Evolutionary conservation across 305 asterid genomes (phyloP), one percentile per base, ranked within the genome.

Genomic region (Ilex paraguariensis): DNA sequence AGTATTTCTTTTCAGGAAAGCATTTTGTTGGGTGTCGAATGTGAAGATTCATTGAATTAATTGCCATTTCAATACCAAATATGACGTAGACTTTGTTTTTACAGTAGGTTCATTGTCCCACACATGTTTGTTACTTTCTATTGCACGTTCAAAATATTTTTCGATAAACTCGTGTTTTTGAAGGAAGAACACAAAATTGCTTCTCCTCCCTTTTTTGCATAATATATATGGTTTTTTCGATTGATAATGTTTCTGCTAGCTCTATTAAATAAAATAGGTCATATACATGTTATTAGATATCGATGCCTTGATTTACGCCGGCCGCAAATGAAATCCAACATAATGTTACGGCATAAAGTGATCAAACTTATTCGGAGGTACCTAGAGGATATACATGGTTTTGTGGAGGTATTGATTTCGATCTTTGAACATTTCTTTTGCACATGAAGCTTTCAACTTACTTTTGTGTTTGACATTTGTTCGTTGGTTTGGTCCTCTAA

Each of bases 231-330:
- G 0, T 5, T 52, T 52, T 51, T 31, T 50, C 8, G 13, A 14
- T 5, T 39, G 30, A 64, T 45, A 17, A 12, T 59, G 30, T 28
- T 30, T 55, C 21, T 65, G 16, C 54, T 9, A 59, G 17, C 71
- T 57, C 40, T 63, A 67, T 65, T 60, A 51, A 59, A 67, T 69
- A 52, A 67, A 61, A 59, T 13, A 21, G 62, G 64, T 69, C 39
- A 48, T 33, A 62, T 66, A 40, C 66, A 55, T 61, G 10, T 57
- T 66, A 60, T 63, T 80, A 93, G 99, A 70, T 84, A 87, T 61
- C 96, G 96, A 62, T 90, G 87, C 78, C 96, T 93, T 75, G 99
- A 93, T 81, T 79, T 93, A 70, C 95, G 99, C 2, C 86, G 99
- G 40, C 82, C 86, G 56, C 83, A 81, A 55, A 86, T 93, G 95